Evolutionary conservation across 306 rosid species (phyloP), one percentile per base, ranked within the genome.

Genomic region (Gastrolobium bilobum): DNA sequence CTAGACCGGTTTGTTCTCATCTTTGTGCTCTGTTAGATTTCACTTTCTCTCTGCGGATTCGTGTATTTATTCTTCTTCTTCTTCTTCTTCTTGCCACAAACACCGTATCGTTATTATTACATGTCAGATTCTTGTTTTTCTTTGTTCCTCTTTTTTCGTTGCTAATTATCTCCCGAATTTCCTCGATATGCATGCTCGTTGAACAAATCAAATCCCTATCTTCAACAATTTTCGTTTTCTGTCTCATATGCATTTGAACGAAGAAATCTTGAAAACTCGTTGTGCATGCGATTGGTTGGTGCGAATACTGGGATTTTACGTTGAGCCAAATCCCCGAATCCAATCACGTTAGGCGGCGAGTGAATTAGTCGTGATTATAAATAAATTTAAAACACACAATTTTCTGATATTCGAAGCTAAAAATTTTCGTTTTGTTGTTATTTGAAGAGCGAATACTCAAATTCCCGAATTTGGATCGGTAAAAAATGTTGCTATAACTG

Each of bases 1-100:
- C 98, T 1, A 87, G 97, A 86, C 97, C 98, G 97, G 98, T 94
- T 94, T 78, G 98, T 94, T 87, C 87, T 90, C 85, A 79, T 88
- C 89, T 81, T 75, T 84, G 80, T 65, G 81, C 76, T 76, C 61
- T 71, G 26, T 56, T 44, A 42, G 2, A 6, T 66, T 42, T 57
- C 76, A 3, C n/a, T 68, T 68, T 38, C 56, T 42, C 57, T 78
- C 52, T 68, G 9, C 30, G 37, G 56, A 31, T 75, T 81, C 65
- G 9, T 73, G 81, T 80, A 80, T 72, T 67, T 7, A 20, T 85
- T 78, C 42, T 9, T 5, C 71, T 33, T 26, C 38, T 67, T 7
- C 0, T 85, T 78, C 42, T 9, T 5, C 71, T 33, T 26, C 38
- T 39, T 9, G 2, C 4, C 1, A 65, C 6, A 20, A 48, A 66